Evolutionary conservation across 2,329 filamentous ascomycete genomes (phyloP), one percentile per base, ranked within the genome.

Genomic region (Alternaria ventricosa): DNA sequence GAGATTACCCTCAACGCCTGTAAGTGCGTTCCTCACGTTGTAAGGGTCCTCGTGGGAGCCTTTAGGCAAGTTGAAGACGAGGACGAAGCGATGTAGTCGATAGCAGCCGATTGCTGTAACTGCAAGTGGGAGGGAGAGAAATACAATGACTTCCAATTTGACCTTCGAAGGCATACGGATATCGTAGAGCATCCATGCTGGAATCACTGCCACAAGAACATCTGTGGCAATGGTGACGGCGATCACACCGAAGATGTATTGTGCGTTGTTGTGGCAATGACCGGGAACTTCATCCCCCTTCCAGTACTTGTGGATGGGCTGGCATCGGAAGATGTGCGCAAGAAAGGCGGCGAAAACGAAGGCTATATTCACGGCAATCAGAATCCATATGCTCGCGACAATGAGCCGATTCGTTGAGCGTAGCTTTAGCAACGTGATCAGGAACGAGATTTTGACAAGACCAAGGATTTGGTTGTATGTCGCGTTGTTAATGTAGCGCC

Each of bases 361-460:
- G 2, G 27, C 11, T 4, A 53, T 30, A 12, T 63, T 66, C n/a
- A 64, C 25, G 4, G 23, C 36, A 20, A 66, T 55, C 23, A 64
- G 23, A 1, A 43, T 43, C 61, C 61, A 66, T 5, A 66, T 33
- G n/a, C 56, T 55, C 22, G 30, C 46, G 27, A 56, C 43, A n/a
- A 64, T 64, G 6, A 55, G 44, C 3, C 54, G 54, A 12, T 61
- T 56, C 10, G 15, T 55, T 20, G 41, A 63, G 11, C 54, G 49
- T 9, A 66, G 44, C n/a, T 61, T 60, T n/a, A 59, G 27, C 8
- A 66, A 54, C 15, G 64, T 61, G 15, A 61, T 55, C 22, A 66
- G 15, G 28, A 66, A 66, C 15, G 64, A 66, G 13, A 66, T 64
- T 27, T 66, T 66, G 28, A 59, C 56, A 4, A 66, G 33, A 15